Evolutionary conservation across 768 basidiomycete genomes (phyloP).

Genomic region (Mrakia hoshinonis): DNA sequence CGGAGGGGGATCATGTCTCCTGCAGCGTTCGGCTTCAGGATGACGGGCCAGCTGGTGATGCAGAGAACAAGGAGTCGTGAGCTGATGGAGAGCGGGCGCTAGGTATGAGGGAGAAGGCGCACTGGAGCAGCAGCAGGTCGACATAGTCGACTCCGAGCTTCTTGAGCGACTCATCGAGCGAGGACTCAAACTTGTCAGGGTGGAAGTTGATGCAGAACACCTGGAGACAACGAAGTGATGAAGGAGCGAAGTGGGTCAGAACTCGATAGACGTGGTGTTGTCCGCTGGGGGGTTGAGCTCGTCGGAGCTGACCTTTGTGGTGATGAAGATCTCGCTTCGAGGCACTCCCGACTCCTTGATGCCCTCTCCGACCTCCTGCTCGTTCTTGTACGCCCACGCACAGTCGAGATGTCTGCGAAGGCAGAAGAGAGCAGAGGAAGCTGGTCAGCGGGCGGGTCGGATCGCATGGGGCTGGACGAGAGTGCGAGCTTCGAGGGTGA

Average conservation of each 20-base stretch:
- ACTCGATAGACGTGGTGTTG: no score
- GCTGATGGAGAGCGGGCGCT: background rate
- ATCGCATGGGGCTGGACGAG: constrained; percentile 46
- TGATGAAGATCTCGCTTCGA: constrained; percentile 67
- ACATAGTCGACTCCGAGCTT: constrained; percentile 65
- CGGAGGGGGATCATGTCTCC: constrained; percentile 13
- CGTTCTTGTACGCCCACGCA: constrained; percentile 47
- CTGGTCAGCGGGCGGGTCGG: background rate
- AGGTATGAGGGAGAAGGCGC: background rate
- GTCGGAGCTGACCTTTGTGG: constrained; percentile 41
- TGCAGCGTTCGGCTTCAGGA: constrained; percentile 12
- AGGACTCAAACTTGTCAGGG: constrained; percentile 53
- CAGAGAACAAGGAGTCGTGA: no score
- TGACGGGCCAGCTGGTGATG: constrained; percentile 14
- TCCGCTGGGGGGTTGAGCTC: no score
- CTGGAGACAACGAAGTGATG: background rate
- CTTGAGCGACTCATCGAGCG: constrained; percentile 61
- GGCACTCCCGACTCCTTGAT: constrained; percentile 67
- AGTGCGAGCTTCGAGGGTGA: constrained; percentile 54
- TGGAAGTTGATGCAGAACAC: constrained; percentile 42
- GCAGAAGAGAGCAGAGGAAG: background rate
- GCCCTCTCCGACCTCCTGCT: constrained; percentile 71
- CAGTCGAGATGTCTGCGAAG: constrained; percentile 21
- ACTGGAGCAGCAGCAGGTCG: constrained; percentile 47
- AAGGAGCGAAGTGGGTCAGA: background rate